A percentile compares a stretch with the other conserved stretches of the same genome.
Evolutionary conservation across 306 rosid species (phyloP).

Genomic region (Castanea mollissima): DNA sequence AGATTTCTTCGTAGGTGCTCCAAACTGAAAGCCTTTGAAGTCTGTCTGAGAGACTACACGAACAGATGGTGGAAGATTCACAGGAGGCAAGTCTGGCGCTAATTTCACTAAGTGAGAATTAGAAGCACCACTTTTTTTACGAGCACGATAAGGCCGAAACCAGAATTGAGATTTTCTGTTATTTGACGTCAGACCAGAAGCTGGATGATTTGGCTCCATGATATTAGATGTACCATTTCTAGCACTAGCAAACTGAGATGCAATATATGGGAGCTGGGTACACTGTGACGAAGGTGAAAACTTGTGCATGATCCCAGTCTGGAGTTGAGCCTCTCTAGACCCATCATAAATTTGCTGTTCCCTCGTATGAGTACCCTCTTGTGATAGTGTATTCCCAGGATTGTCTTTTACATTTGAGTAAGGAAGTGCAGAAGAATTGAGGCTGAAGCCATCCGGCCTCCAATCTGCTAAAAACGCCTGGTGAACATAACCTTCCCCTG

Average conservation of each 20-base stretch:
- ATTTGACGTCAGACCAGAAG: slow-evolving; percentile 26
- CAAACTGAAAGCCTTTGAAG: slow-evolving; percentile 53
- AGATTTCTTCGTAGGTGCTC: slow-evolving; percentile 42
- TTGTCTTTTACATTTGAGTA: slow-evolving; percentile 38
- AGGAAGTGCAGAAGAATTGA: slow-evolving; percentile 35
- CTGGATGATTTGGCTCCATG: slow-evolving; percentile 34
- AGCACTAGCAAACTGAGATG: slow-evolving; percentile 40
- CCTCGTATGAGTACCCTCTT: slow-evolving; percentile 29
- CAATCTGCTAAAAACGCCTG: slow-evolving; percentile 92
- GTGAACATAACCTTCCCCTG: slow-evolving; percentile 63
- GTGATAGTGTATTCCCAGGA: slow-evolving; percentile 34
- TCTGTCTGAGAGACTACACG: slow-evolving; percentile 82
- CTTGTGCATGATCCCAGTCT: slow-evolving; percentile 34
- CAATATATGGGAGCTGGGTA: slow-evolving; percentile 28
- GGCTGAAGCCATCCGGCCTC: slow-evolving; percentile 55
- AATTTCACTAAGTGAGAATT: slow-evolving; percentile 65
- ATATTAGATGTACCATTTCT: slow-evolving; percentile 37
- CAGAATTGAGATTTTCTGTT: slow-evolving; percentile 43
- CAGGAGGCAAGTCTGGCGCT: slow-evolving; percentile 93
- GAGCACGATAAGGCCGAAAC: slow-evolving; percentile 60
- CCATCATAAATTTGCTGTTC: slow-evolving; percentile 30
- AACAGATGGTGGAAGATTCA: slow-evolving; percentile 94
- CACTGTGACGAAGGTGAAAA: slow-evolving; percentile 37
- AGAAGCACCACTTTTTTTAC: slow-evolving; percentile 31
- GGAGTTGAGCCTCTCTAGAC: slow-evolving; percentile 43